Evolutionary conservation across 345 rosid genomes (phyloP).

Genomic region (Aethionema arabicum): DNA sequence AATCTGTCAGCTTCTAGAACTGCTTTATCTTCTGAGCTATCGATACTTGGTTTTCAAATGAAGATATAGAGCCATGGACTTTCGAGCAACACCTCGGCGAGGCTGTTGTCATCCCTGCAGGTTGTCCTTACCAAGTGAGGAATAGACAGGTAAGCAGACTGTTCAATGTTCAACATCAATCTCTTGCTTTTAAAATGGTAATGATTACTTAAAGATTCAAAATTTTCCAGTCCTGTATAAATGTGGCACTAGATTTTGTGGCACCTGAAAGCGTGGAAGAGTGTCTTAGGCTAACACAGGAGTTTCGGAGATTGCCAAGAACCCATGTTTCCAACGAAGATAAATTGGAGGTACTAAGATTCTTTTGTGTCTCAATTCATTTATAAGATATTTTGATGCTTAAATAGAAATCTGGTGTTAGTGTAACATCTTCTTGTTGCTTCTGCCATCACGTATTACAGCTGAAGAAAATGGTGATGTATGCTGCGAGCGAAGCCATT

Average conservation of each 20-base stretch:
- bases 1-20: neutral
- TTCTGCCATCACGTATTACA: conserved; percentile 9
- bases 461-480: conserved; percentile 33
- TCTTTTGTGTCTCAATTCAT: neutral
- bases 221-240: conserved; percentile 74
- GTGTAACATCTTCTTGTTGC: conserved; percentile 3
- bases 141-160: conserved; percentile 26
- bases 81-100: conserved; percentile 40
- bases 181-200: conserved; percentile 3
- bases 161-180: neutral
- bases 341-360: conserved; percentile 54
- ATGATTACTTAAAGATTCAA: no score
- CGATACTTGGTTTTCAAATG: neutral
- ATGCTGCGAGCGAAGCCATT: conserved; percentile 39
- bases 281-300: conserved; percentile 58
- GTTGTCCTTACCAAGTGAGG: conserved; percentile 44
- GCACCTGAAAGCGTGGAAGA: conserved; percentile 64
- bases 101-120: conserved; percentile 42
- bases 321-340: conserved; percentile 56
- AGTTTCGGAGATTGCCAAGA: conserved; percentile 57
- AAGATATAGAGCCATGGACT: conserved; percentile 43
- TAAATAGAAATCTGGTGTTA: neutral
- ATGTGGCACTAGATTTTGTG: conserved; percentile 69
- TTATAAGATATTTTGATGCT: neutral
- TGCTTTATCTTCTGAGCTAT: neutral